Base-by-base conservation (phyloP, 495 filamentous ascomycete species). In the Penicillium coffeae region DNA sequence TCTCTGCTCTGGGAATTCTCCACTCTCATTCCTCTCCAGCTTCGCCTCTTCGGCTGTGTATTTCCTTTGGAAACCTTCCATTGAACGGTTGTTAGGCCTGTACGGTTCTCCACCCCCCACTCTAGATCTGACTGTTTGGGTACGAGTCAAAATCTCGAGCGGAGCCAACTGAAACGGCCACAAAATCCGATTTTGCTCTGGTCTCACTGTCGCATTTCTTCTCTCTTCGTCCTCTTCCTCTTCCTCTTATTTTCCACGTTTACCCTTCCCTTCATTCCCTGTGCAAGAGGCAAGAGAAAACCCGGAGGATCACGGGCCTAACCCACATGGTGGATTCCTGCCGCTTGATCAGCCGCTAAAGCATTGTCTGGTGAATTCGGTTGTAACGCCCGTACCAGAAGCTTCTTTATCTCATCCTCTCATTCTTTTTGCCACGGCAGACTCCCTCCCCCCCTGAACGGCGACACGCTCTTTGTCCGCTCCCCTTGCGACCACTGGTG, bases 301-400 rank as follows among this genome's bases (percentile, higher is more conserved):
- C 3, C 22, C 33, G 21, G 40, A 21, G 16, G n/a, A 50, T 48
- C 58, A 47, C 44, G 51, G 46, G 38, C 21, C 35, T 46, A 61
- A 48, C 41, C 58, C 58, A 55, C 58, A 40, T 14, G 50, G 60
- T 61, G 58, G 60, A 56, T 61, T 61, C 60, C 42, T 47, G 36
- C 40, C 48, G 57, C 52, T 47, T 54, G 57, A 63, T 63, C 52
- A 41, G 57, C 60, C 60, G 60, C 60, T 56, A 63, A 22, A 51
- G 52, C 50, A 50, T 45, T 35, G 50, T 56, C 38, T 49, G 50
- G 55, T 21, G 33, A 40, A 44, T 34, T 47, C 43, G 41, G 35
- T 38, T 52, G 32, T 27, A 20, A 39, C 42, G 38, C 41, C 52
- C 56, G 48, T 56, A 30, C 56, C 42, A 50, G 56, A 56, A 50